Percentiles rank a stretch among this genome's conserved stretches.
Conservation (phyloP, 1,139 yeast species). For the Pichia kudriavzevii region DNA sequence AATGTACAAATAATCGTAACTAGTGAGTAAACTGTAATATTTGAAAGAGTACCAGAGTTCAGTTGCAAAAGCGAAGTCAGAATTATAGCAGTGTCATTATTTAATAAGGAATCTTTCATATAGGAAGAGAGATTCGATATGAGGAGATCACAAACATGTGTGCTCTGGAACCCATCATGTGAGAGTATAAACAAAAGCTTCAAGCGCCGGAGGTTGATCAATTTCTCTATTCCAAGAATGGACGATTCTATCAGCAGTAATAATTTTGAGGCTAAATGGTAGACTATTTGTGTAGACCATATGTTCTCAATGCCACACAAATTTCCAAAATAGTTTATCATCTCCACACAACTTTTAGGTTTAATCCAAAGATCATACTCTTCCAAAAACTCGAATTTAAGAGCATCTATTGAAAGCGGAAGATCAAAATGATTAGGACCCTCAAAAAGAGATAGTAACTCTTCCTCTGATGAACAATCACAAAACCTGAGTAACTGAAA, state of each 20-base stretch:
- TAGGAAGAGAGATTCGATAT: constrained; percentile 24
- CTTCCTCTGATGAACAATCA: constrained; percentile 26
- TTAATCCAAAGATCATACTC: constrained; percentile 18
- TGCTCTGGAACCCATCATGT: constrained; percentile 13
- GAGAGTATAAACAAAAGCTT: constrained; percentile 34
- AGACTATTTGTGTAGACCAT: constrained; percentile 35
- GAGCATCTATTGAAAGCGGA: constrained; percentile 3
- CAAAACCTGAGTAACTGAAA: constrained; percentile 32
- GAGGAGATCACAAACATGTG: constrained; percentile 24
- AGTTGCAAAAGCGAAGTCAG: constrained; percentile 16
- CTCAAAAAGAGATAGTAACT: constrained; percentile 2
- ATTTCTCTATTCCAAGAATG: constrained; percentile 24
- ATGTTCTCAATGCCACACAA: constrained; percentile 16
- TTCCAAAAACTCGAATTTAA: constrained; percentile 7
- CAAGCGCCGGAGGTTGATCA: constrained; percentile 32
- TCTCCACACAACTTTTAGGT: constrained; percentile 15
- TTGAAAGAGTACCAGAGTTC: neutral
- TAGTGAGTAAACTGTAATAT: constrained; percentile 1
- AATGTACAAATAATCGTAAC: constrained; percentile 1
- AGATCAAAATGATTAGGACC: neutral
- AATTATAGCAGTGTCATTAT: constrained; percentile 26
- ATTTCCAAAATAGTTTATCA: constrained; percentile 12
- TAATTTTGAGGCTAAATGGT: constrained; percentile 35
- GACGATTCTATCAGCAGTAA: constrained; percentile 27
- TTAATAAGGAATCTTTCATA: constrained; percentile 18